Percentiles rank a stretch among this genome's conserved stretches.
phyloP scores from a whole-genome alignment of 2,329 filamentous ascomycete genomes.

The Aspergillus floridensis region DNA sequence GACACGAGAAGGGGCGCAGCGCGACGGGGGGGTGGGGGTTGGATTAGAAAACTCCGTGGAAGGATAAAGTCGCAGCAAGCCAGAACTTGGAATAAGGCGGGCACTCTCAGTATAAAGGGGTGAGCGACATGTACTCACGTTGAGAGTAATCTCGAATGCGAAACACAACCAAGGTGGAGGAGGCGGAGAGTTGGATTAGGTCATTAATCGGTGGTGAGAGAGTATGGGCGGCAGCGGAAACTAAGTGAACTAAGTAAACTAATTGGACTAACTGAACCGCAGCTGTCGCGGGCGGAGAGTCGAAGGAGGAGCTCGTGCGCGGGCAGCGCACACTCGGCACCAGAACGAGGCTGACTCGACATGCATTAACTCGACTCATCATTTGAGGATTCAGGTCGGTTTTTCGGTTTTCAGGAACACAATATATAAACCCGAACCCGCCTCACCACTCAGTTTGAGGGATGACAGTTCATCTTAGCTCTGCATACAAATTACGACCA shows the following conservation, averaged over 20 bases:
- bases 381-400: too few relatives aligned
- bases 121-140: not conserved
- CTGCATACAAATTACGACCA: too few relatives aligned
- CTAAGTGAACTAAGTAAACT: conserved; percentile 1
- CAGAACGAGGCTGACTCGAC: not conserved
- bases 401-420: not conserved
- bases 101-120: conserved; percentile 1
- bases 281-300: conserved; percentile 24
- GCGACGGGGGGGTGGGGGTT: not conserved
- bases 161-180: conserved; percentile 1
- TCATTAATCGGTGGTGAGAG: conserved; percentile 25
- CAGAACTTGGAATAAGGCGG: not conserved
- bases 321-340: not conserved
- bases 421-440: not conserved
- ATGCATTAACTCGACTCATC: not conserved
- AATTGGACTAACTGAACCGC: too few relatives aligned
- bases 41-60: conserved; percentile 1
- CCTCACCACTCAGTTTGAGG: not conserved
- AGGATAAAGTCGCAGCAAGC: conserved; percentile 9
- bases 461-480: too few relatives aligned
- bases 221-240: conserved; percentile 22
- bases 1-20: conserved; percentile 14
- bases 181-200: conserved; percentile 24
- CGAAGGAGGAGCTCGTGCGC: not conserved
- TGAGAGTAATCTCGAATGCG: not conserved